These are phyloP conservation scores for Saccharomyces pastorianus DNA, from an alignment of 1,139 yeast genomes.

Conservation along the genomic window DNA sequence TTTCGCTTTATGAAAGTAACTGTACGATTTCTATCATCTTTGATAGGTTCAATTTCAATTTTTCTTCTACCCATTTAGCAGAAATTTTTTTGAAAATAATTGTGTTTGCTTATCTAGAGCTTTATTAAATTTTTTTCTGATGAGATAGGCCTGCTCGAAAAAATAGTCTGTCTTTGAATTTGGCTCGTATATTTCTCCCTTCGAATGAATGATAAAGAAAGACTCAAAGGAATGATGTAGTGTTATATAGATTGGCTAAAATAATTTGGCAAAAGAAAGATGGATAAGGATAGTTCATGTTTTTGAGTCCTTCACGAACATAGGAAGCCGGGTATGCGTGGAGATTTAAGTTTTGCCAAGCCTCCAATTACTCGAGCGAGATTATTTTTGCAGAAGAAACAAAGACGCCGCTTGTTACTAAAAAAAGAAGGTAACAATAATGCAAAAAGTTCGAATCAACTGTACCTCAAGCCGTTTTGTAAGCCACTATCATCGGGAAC, in stretches of 20 bases:
- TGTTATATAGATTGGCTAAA: not conserved
- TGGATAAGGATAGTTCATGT: not conserved
- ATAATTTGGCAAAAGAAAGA: not conserved
- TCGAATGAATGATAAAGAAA: not conserved
- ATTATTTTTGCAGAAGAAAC: not conserved
- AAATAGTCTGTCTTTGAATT: not conserved
- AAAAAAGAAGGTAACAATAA: not conserved
- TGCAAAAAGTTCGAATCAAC: not conserved
- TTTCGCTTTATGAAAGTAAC: constrained; percentile 90
- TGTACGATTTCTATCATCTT: constrained; percentile 81
- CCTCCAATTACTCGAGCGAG: not conserved
- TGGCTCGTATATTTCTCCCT: not conserved
- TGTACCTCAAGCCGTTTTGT: not conserved
- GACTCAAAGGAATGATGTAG: not conserved
- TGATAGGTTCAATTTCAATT: constrained; percentile 84
- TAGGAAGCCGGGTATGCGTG: not conserved
- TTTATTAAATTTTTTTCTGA: not conserved
- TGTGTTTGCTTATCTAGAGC: not conserved
- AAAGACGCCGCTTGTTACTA: not conserved
- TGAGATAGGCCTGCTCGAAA: not conserved
- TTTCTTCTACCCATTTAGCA: constrained; percentile 89
- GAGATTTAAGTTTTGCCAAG: constrained; percentile 1
- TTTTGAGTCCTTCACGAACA: not conserved
- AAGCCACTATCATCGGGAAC: not conserved
- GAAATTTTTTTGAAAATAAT: not conserved